Percentiles rank a stretch among this genome's conserved stretches.
Evolutionary conservation across 148 eudicot genomes (phyloP).

Genomic region (Amaranthus palmeri): DNA sequence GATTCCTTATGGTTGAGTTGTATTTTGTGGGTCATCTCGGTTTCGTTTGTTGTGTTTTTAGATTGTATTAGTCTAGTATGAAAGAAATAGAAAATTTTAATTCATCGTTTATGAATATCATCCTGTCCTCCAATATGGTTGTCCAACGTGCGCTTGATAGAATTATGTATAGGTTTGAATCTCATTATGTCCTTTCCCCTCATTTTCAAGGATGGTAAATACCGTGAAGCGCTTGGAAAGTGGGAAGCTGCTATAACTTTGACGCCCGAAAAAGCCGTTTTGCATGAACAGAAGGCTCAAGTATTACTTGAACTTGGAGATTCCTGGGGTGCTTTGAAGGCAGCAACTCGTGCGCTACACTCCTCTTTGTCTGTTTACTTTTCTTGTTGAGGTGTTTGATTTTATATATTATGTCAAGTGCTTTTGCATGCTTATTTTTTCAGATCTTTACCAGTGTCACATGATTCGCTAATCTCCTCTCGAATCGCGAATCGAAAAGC

Average conservation of each 20-base stretch:
- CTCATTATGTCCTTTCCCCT: slow-evolving; percentile 8
- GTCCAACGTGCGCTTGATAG: background rate
- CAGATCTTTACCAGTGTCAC: background rate
- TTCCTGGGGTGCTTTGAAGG: slow-evolving; percentile 83
- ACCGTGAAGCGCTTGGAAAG: slow-evolving; percentile 77
- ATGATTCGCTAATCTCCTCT: too few species aligned
- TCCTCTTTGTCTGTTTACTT: slow-evolving; percentile 20
- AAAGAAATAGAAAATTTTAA: background rate
- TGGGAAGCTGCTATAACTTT: slow-evolving; percentile 84
- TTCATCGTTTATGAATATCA: background rate
- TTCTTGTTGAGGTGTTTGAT: slow-evolving; percentile 8
- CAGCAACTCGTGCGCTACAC: slow-evolving; percentile 58
- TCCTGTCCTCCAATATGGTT: background rate
- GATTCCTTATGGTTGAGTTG: background rate
- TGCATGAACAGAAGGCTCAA: slow-evolving; percentile 92
- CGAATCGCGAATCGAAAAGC: too few species aligned
- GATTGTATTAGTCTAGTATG: background rate
- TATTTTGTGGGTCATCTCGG: slow-evolving; percentile 5
- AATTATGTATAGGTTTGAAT: slow-evolving; percentile 2
- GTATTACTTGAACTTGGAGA: slow-evolving; percentile 80
- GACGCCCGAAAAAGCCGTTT: slow-evolving; percentile 54
- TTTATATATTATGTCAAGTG: slow-evolving; percentile 4
- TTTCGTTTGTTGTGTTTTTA: background rate
- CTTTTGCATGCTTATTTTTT: slow-evolving; percentile 1
- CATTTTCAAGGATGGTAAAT: slow-evolving; percentile 60